Conservation (phyloP, 2,329 filamentous ascomycete genomes). For the Trichoderma afroharzianum region DNA sequence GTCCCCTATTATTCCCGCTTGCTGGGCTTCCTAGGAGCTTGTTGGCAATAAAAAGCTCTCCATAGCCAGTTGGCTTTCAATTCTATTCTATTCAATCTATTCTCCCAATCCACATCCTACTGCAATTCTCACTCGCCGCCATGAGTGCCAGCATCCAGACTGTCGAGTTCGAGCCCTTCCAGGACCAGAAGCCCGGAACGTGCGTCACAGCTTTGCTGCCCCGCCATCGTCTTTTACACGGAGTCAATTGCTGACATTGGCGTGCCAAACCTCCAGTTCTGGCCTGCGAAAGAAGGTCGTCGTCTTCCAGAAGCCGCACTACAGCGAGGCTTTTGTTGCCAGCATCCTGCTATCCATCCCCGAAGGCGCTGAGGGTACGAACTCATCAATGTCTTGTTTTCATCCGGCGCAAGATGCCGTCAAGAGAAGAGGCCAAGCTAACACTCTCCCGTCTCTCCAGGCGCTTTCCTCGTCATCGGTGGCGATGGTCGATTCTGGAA, state of each 20-base stretch:
- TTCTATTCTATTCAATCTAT: neutral
- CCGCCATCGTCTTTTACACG: neutral
- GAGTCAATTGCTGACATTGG: constrained; percentile 10
- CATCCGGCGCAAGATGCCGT: neutral
- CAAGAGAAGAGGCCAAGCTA: constrained; percentile 2
- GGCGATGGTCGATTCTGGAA: constrained; percentile 98
- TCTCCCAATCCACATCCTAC: neutral
- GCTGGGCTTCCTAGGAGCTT: neutral
- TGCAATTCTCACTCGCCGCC: constrained; percentile 15
- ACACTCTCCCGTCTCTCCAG: constrained; percentile 32
- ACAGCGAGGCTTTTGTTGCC: constrained; percentile 92
- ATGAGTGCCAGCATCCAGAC: constrained; percentile 69
- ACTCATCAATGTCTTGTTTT: neutral
- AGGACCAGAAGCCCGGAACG: constrained; percentile 99
- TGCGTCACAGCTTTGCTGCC: constrained; percentile 53
- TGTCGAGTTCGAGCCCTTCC: constrained; percentile 78
- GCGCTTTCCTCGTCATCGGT: constrained; percentile 87
- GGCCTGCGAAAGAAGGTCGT: constrained; percentile 99
- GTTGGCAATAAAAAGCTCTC: neutral
- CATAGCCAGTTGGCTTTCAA: neutral
- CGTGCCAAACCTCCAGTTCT: constrained; percentile 56
- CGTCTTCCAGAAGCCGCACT: constrained; percentile 92
- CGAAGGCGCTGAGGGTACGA: constrained; percentile 75
- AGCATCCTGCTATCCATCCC: constrained; percentile 95
- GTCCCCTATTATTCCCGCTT: constrained; percentile 1